These are phyloP conservation scores for Graphilbum ipis-grandicollis DNA, from an alignment of 2,329 filamentous ascomycete genomes.

Conservation along the genomic window DNA sequence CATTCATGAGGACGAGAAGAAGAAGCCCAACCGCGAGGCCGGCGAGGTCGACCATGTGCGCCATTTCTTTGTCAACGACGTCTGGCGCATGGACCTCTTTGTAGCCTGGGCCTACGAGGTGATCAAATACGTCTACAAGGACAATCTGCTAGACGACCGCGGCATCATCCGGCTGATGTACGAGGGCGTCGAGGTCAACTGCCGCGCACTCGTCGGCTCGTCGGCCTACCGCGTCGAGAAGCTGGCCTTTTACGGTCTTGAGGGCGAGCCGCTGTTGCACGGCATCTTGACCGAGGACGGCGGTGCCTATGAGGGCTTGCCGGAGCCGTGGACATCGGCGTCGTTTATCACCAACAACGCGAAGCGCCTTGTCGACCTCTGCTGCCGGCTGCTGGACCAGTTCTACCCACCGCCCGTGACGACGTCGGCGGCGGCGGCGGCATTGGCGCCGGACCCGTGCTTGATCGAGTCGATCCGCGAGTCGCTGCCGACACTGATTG, in stretches of 20 bases:
- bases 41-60: conserved; percentile 66
- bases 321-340: conserved; percentile 75
- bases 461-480: conserved; percentile 28
- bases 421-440: conserved; percentile 6
- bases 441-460: conserved; percentile 17
- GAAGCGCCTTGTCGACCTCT: conserved; percentile 41
- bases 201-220: conserved; percentile 51
- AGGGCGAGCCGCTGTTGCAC: conserved; percentile 44
- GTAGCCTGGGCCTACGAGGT: conserved; percentile 65
- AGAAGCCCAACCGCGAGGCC: conserved; percentile 40
- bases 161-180: conserved; percentile 37
- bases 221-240: conserved; percentile 58
- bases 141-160: conserved; percentile 35
- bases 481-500: conserved; percentile 32
- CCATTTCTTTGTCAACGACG: conserved; percentile 72
- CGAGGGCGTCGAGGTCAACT: conserved; percentile 50
- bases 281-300: conserved; percentile 43
- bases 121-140: conserved; percentile 54
- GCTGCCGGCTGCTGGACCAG: conserved; percentile 35
- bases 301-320: conserved; percentile 42
- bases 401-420: conserved; percentile 18
- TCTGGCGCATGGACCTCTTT: conserved; percentile 54
- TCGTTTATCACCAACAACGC: conserved; percentile 42
- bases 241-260: conserved; percentile 54
- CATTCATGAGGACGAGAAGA: conserved; percentile 62